phyloP scores from a whole-genome alignment of 306 rosid genomes.

The Comarum palustre region DNA sequence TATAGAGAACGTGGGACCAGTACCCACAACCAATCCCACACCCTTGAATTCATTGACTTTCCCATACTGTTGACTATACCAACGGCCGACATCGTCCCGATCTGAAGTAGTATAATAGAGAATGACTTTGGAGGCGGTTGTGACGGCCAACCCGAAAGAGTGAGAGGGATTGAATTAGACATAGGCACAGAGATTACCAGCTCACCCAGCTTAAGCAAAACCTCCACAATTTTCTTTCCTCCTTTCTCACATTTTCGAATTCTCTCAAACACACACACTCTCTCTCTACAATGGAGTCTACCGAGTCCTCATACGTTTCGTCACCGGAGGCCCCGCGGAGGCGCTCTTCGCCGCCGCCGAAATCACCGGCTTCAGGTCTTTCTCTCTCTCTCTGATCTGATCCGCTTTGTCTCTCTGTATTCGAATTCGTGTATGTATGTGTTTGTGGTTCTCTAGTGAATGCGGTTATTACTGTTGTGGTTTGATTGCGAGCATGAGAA shows the following conservation, averaged over 20 bases:
- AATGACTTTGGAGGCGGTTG: constrained; percentile 23
- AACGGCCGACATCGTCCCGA: not conserved
- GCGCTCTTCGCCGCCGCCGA: constrained; percentile 68
- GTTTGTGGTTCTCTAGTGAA: not conserved
- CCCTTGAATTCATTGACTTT: not conserved
- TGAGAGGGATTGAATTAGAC: not conserved
- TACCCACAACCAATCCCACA: not conserved
- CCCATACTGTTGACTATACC: accelerated
- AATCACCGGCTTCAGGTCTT: constrained; percentile 70
- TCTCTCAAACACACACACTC: not conserved
- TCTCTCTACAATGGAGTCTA: constrained; percentile 62
- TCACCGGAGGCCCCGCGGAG: constrained; percentile 86
- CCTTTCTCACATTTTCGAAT: constrained; percentile 4
- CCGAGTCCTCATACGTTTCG: constrained; percentile 85
- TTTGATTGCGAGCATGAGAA: not conserved
- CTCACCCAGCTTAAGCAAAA: constrained; percentile 9
- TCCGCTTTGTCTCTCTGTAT: constrained; percentile 31
- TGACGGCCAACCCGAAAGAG: constrained; percentile 25
- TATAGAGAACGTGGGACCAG: not conserved
- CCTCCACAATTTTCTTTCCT: not conserved
- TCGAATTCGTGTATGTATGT: not conserved
- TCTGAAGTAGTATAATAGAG: not conserved
- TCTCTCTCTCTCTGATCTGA: constrained; percentile 50
- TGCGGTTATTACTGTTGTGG: constrained; percentile 4
- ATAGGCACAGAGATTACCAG: not conserved